Evolutionary conservation across 768 basidiomycete species (phyloP), one percentile per base, ranked within the genome.

Genomic region (Panus rudis): DNA sequence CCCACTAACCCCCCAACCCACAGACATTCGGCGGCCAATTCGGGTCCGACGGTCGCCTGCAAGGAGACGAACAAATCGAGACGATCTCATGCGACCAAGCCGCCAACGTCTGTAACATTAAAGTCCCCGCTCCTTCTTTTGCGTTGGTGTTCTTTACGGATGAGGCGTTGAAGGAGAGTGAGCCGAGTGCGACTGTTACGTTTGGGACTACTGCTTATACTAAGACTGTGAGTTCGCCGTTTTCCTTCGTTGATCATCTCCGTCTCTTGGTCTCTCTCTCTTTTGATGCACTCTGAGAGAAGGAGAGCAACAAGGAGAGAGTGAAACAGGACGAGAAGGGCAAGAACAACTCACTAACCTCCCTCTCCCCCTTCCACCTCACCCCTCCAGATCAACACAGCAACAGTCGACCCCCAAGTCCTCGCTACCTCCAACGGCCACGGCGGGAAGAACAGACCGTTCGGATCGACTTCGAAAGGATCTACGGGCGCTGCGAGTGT

Each of bases 61-160:
- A 66, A 35, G 84, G 84, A 35, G 53, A 58, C 0, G 66, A 77
- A 34, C 56, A 70, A 42, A 69, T 88, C 7, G 64, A 73, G 44
- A 80, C 74, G 0, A 70, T 90, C 26, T 50, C 61, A 12, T 92
- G 89, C 53, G 69, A 83, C 55, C 61, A 66, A 26, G 57, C 59
- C 4, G 63, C 65, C 42, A 73, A 75, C 51, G 65, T 66, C 0
- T 90, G 88, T 59, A 50, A 61, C 19, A 67, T 90, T 38, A 68
- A 69, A 6, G 75, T 90, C 35, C 72, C 75, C 25, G 82, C 84
- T 0, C 87, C 89, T 0, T 76, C 76, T 27, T 79, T 83, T 47
- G 85, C 85, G 1, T 68, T 91, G 34, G 82, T 91, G 46, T 87
- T 86, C 68, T 64, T 90, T 23, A 73, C 65, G 4, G 59, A 67